These are phyloP conservation scores for Coniochaeta sp. DNA, from an alignment of 2,329 filamentous ascomycete genomes.

Conservation along the genomic window DNA sequence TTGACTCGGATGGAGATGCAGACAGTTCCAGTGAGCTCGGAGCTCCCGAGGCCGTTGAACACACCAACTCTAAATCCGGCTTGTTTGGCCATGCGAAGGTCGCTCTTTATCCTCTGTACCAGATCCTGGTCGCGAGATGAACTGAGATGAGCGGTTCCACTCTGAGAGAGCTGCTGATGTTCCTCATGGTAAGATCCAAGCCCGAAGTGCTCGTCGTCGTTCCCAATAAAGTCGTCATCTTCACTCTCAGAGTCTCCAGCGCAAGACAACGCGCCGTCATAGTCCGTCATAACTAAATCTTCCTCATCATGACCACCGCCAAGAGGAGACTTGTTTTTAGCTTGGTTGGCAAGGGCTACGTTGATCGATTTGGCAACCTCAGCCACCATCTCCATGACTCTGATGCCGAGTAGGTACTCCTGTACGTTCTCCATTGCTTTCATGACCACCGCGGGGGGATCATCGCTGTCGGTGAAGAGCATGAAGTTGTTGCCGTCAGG, in stretches of 20 bases:
- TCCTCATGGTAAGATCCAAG: background rate
- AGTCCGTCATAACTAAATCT: conserved; percentile 12
- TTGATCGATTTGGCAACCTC: background rate
- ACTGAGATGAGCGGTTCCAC: background rate
- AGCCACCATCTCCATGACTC: background rate
- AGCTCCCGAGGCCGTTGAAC: conserved; percentile 36
- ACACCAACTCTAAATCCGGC: conserved; percentile 66
- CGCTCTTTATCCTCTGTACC: conserved; percentile 39
- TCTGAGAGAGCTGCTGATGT: background rate
- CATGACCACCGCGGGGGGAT: conserved; percentile 15
- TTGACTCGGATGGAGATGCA: conserved; percentile 62
- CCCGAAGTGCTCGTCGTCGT: conserved; percentile 26
- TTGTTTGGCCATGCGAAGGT: conserved; percentile 52
- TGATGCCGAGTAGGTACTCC: background rate
- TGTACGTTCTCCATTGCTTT: background rate
- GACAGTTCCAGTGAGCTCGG: conserved; percentile 39
- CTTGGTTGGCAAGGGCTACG: background rate
- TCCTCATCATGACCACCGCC: conserved; percentile 14
- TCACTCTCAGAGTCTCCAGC: conserved; percentile 12
- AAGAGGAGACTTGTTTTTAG: conserved; percentile 19
- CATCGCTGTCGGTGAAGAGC: conserved; percentile 33
- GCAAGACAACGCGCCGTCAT: conserved; percentile 6
- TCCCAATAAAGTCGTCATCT: background rate
- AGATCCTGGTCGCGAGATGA: background rate
- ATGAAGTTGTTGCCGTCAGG: conserved; percentile 30